Base-by-base conservation (phyloP, 2,329 filamentous ascomycete genomes). In the Aspergillus transmontanensis region DNA sequence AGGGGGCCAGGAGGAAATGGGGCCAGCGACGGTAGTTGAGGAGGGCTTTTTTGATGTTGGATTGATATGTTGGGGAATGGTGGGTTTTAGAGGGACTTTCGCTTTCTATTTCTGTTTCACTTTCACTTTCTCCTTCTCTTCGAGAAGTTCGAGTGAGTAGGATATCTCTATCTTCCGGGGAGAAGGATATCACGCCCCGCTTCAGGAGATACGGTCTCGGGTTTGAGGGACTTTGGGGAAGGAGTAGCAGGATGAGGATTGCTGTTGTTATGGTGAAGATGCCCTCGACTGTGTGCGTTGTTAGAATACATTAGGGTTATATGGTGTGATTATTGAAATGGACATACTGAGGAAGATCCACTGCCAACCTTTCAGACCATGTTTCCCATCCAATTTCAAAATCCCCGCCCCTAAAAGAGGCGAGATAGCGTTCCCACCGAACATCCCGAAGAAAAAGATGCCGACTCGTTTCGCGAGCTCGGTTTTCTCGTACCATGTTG, bases 391-490 rank as follows among this genome's bases (percentile, higher is more conserved):
- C 21, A 85, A 73, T 58, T 77, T 81, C 7, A 85, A 67, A 9
- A 85, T 81, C 0, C 79, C 82, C 9, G 82, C 81, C 0, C 81
- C 83, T 4, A 86, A 71, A 1, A 85, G 73, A 0, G 83, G 82
- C 30, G 80, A 82, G 1, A 85, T 74, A 0, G 83, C 82, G 26
- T 82, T 82, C 0, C 82, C 83, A 0, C 82, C 79, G 62, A 85
- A 84, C 79, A 85, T 85, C 11, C 83, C 83, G 50, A 85, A 83
- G 69, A 85, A 86, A 62, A 85, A 82, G 0, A 85, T 67, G 1
- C 83, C 81, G 7, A 85, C 78, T 19, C 83, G 75, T 58, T 79
- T 80, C 0, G 81, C 80, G 1, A 84, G 72, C 62, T 85, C 82
- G 1, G 73, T 68, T 45, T 78, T 78, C 0, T 76, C 80, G 60